These are phyloP conservation scores for Hanseniaspora osmophila DNA, from an alignment of 805 yeast species.

Conservation along the genomic window DNA sequence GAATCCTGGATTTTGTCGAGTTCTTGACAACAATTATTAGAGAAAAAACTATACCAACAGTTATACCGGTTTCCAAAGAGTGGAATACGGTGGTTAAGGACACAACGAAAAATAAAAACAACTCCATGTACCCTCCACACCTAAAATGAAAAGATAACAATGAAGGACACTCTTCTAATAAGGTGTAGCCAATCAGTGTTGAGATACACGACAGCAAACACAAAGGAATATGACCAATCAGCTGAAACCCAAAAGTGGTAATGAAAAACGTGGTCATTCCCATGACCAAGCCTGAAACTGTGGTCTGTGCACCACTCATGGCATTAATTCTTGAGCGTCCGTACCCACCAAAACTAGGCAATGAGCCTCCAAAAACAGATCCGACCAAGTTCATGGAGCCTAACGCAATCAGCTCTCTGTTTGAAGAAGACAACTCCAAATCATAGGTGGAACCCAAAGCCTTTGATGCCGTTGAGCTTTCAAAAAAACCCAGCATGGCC, in stretches of 20 bases:
- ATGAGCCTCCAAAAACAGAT: slow-evolving; percentile 40
- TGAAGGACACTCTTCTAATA: slow-evolving; percentile 72
- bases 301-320: slow-evolving; percentile 75
- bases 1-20: slow-evolving; percentile 71
- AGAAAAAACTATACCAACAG: slow-evolving; percentile 74
- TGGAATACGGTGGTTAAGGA: slow-evolving; percentile 47
- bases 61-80: slow-evolving; percentile 82
- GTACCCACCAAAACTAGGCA: slow-evolving; percentile 93
- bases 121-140: slow-evolving; percentile 65
- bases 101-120: slow-evolving; percentile 54
- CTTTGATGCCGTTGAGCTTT: slow-evolving; percentile 85
- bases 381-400: slow-evolving; percentile 62
- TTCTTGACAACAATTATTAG: slow-evolving; percentile 66
- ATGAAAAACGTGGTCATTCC: slow-evolving; percentile 52
- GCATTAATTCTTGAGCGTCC: slow-evolving; percentile 86
- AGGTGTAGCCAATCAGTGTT: slow-evolving; percentile 58
- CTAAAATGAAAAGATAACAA: slow-evolving; percentile 62
- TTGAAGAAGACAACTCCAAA: slow-evolving; percentile 54
- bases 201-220: slow-evolving; percentile 73
- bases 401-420: slow-evolving; percentile 81
- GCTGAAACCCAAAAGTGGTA: slow-evolving; percentile 44
- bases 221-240: slow-evolving; percentile 59
- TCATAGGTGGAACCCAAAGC: slow-evolving; percentile 66
- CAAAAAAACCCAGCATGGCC: slow-evolving; percentile 82
- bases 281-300: slow-evolving; percentile 71